phyloP scores from a whole-genome alignment of 1,139 yeast genomes.

The Torulaspora pretoriensis region DNA sequence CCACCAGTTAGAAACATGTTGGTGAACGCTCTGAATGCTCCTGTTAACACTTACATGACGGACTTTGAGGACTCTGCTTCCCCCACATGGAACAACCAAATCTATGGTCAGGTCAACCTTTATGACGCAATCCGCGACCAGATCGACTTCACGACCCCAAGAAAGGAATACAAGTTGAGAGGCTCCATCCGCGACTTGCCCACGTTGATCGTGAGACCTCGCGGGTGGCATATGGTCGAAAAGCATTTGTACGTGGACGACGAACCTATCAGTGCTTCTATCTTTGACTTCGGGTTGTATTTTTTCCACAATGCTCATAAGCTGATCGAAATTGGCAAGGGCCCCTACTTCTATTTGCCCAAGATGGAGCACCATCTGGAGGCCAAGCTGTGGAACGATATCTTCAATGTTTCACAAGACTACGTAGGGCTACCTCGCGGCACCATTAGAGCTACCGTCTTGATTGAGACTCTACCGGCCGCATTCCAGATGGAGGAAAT shows the following conservation, averaged over 20 bases:
- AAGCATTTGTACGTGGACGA: conserved; percentile 67
- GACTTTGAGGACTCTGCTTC: conserved; percentile 94
- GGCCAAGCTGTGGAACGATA: conserved; percentile 73
- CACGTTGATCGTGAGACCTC: conserved; percentile 75
- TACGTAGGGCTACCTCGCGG: conserved; percentile 61
- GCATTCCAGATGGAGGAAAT: conserved; percentile 74
- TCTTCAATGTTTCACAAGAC: conserved; percentile 68
- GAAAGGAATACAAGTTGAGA: conserved; percentile 47
- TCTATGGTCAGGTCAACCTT: conserved; percentile 85
- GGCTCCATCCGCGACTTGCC: conserved; percentile 53
- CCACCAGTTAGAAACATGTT: conserved; percentile 91
- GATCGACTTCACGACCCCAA: conserved; percentile 51
- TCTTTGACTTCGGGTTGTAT: conserved; percentile 73
- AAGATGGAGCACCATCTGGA: conserved; percentile 78
- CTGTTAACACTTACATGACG: conserved; percentile 89
- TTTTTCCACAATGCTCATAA: conserved; percentile 66
- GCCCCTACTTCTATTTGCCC: conserved; percentile 73
- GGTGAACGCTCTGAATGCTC: conserved; percentile 84
- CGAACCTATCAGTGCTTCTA: conserved; percentile 71
- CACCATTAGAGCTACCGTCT: conserved; percentile 66
- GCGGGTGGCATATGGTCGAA: conserved; percentile 84
- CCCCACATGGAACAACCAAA: conserved; percentile 90
- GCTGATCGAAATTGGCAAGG: conserved; percentile 56
- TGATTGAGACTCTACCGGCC: conserved; percentile 68
- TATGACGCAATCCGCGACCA: conserved; percentile 79